These are phyloP conservation scores for Geotrichum carabidarum DNA, from an alignment of 1,139 yeast genomes.

Conservation along the genomic window DNA sequence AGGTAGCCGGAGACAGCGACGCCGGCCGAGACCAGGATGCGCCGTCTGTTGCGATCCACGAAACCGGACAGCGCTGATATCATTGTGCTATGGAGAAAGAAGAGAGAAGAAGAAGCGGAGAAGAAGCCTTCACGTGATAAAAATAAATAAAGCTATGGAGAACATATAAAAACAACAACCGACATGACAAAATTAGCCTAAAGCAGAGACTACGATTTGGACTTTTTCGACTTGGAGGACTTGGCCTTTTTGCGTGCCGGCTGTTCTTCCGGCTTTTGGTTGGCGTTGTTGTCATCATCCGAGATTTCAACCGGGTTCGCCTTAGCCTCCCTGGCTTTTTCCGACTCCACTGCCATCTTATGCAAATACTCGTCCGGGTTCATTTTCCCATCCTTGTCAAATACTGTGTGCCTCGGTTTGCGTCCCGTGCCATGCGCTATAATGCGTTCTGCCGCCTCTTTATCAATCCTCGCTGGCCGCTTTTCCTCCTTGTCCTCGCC, in stretches of 20 bases:
- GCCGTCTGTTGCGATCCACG: slow-evolving; percentile 57
- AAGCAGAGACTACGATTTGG: neutral
- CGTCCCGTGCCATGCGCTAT: slow-evolving; percentile 45
- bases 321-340: neutral
- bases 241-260: neutral
- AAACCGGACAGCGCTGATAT: slow-evolving; percentile 50
- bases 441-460: slow-evolving; percentile 43
- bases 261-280: neutral
- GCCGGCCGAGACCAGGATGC: slow-evolving; percentile 55
- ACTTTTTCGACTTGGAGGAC: neutral
- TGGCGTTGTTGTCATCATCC: slow-evolving; percentile 1
- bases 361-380: slow-evolving; percentile 16
- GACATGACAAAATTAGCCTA: neutral
- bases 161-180: neutral
- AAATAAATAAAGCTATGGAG: neutral
- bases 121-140: neutral
- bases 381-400: neutral
- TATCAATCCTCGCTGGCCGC: slow-evolving; percentile 25
- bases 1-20: slow-evolving; percentile 56
- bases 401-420: neutral
- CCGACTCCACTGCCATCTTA: slow-evolving; percentile 17
- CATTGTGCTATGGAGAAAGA: slow-evolving; percentile 33
- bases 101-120: neutral
- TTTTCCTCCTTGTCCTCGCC: slow-evolving; percentile 12
- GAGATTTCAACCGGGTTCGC: slow-evolving; percentile 2